Conservation (phyloP, 805 yeast genomes). For the Yarrowia sp. region DNA sequence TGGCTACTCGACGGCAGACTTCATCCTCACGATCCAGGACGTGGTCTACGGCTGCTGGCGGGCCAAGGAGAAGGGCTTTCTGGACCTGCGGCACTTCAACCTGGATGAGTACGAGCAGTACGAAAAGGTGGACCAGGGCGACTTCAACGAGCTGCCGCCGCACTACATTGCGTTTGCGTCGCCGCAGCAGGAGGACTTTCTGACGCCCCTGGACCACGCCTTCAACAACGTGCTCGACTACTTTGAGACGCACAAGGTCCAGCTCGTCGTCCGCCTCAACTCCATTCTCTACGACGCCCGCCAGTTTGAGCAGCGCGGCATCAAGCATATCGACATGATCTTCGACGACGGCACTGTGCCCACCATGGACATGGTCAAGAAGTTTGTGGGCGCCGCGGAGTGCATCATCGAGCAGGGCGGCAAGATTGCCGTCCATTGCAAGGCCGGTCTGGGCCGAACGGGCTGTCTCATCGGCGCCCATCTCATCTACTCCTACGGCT, state of each 20-base stretch:
- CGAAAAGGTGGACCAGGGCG: slow-evolving; percentile 96
- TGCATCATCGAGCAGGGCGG: slow-evolving; percentile 82
- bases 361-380: slow-evolving; percentile 85
- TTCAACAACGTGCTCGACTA: slow-evolving; percentile 78
- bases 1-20: slow-evolving; percentile 94
- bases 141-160: slow-evolving; percentile 84
- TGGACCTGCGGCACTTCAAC: slow-evolving; percentile 82
- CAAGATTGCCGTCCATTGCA: slow-evolving; percentile 97
- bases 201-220: slow-evolving; percentile 35
- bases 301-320: slow-evolving; percentile 79
- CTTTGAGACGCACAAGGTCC: slow-evolving; percentile 70
- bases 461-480: slow-evolving; percentile 98
- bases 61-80: slow-evolving; percentile 87
- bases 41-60: slow-evolving; percentile 96
- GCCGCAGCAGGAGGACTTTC: slow-evolving; percentile 54
- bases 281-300: slow-evolving; percentile 83
- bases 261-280: slow-evolving; percentile 86
- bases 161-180: slow-evolving; percentile 98
- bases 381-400: slow-evolving; percentile 93
- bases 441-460: slow-evolving; percentile 96
- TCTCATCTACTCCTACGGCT: slow-evolving; percentile 91
- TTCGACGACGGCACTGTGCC: slow-evolving; percentile 99
- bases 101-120: slow-evolving; percentile 91
- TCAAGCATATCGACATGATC: slow-evolving; percentile 90
- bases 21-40: slow-evolving; percentile 89